A percentile compares a stretch with the other conserved stretches of the same genome.
These are phyloP conservation scores for Hyaloscypha variabilis DNA, from an alignment of 495 filamentous ascomycete genomes.

Conservation along the genomic window DNA sequence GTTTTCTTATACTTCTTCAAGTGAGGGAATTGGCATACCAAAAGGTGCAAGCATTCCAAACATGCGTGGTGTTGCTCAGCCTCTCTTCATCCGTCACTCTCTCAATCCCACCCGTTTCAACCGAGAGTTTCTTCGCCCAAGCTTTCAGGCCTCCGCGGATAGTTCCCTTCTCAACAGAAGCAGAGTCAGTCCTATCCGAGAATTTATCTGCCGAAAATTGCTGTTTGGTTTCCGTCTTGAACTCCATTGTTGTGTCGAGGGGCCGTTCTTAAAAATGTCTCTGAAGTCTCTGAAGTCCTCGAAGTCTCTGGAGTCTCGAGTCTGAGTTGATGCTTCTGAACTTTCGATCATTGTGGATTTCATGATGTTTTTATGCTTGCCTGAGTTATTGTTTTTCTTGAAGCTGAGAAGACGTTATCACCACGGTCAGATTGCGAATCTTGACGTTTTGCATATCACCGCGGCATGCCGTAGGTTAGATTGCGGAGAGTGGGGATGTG, in stretches of 20 bases:
- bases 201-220: conserved; percentile 4
- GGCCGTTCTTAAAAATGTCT: too few species aligned
- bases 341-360: background rate
- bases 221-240: conserved; percentile 3
- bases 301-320: background rate
- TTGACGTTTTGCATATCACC: conserved; percentile 4
- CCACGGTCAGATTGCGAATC: background rate
- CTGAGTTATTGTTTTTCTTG: background rate
- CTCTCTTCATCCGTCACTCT: conserved; percentile 11
- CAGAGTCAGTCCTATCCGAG: background rate
- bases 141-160: background rate
- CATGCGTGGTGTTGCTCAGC: conserved; percentile 9
- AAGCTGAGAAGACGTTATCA: background rate
- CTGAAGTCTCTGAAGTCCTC: too few species aligned
- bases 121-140: conserved; percentile 3
- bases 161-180: background rate
- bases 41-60: conserved; percentile 13
- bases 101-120: conserved; percentile 8
- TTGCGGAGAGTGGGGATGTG: background rate
- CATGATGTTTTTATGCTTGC: conserved; percentile 4
- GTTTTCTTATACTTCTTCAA: background rate
- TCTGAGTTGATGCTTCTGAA: background rate
- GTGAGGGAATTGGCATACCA: background rate
- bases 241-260: background rate
- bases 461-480: conserved; percentile 19